Conservation (phyloP, 2,329 filamentous ascomycete genomes). For the Talaromyces verruculosus region DNA sequence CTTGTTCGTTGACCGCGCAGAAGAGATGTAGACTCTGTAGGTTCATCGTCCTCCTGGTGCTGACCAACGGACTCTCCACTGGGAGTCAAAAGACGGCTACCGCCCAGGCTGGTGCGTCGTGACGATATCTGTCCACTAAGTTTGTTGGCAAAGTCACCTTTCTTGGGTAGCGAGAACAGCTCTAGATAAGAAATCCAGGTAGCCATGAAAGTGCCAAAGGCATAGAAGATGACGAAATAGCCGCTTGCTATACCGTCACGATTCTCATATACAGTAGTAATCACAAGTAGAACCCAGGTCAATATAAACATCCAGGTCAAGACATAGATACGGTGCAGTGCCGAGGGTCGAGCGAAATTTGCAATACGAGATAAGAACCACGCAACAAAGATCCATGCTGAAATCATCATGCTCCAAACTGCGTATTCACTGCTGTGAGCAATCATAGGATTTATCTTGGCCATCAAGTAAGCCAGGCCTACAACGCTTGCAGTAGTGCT, state of each 20-base stretch:
- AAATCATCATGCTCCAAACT: constrained; percentile 84
- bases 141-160: constrained; percentile 65
- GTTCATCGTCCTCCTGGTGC: constrained; percentile 40
- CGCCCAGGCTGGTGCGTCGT: constrained; percentile 37
- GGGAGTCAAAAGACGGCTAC: constrained; percentile 45
- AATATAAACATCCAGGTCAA: constrained; percentile 80
- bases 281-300: constrained; percentile 70
- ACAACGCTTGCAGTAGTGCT: constrained; percentile 68
- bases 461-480: constrained; percentile 70
- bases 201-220: constrained; percentile 71
- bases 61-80: constrained; percentile 41
- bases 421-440: constrained; percentile 86
- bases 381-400: constrained; percentile 73
- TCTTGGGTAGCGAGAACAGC: constrained; percentile 71
- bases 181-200: constrained; percentile 75
- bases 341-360: constrained; percentile 77
- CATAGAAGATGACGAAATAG: constrained; percentile 80
- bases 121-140: constrained; percentile 46
- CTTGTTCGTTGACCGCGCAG: constrained; percentile 54
- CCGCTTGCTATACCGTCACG: constrained; percentile 70
- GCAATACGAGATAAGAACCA: constrained; percentile 82
- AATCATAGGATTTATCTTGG: constrained; percentile 84
- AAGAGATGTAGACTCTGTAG: constrained; percentile 59
- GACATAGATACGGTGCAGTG: constrained; percentile 77
- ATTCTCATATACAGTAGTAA: constrained; percentile 72